These are phyloP conservation scores for Monilinia aucupariae DNA, from an alignment of 2,329 filamentous ascomycete species.

Conservation along the genomic window DNA sequence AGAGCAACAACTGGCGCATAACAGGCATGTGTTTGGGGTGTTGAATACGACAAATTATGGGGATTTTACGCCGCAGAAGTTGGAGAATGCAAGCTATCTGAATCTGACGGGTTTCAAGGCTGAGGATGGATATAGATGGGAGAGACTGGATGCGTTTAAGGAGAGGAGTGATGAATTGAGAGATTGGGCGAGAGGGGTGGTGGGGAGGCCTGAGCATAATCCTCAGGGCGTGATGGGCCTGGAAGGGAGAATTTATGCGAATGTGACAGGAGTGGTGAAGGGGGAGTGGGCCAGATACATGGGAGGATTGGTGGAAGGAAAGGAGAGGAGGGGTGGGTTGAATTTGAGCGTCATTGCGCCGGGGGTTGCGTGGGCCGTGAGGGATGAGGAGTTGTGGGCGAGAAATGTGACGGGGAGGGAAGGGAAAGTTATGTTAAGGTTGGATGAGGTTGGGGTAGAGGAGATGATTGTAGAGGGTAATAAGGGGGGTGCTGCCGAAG, in stretches of 20 bases:
- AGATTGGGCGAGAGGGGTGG: slow-evolving; percentile 44
- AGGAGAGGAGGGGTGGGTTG: slow-evolving; percentile 39
- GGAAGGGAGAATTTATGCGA: slow-evolving; percentile 31
- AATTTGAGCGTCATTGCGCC: slow-evolving; percentile 63
- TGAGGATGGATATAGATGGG: slow-evolving; percentile 73
- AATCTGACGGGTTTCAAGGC: slow-evolving; percentile 74
- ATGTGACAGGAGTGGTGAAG: slow-evolving; percentile 35
- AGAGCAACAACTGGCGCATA: slow-evolving; percentile 45
- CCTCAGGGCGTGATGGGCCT: slow-evolving; percentile 15
- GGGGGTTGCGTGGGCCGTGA: slow-evolving; percentile 56
- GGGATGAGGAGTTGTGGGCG: slow-evolving; percentile 54
- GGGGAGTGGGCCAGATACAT: slow-evolving; percentile 33
- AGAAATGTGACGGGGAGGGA: slow-evolving; percentile 73
- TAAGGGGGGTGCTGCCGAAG: slow-evolving; percentile 15
- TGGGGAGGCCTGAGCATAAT: neutral
- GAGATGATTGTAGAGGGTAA: slow-evolving; percentile 17
- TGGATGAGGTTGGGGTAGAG: slow-evolving; percentile 46
- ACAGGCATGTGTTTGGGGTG: slow-evolving; percentile 47
- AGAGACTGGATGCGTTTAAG: slow-evolving; percentile 61
- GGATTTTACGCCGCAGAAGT: slow-evolving; percentile 48
- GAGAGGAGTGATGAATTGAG: slow-evolving; percentile 59
- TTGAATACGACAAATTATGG: slow-evolving; percentile 55
- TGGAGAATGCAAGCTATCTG: slow-evolving; percentile 42
- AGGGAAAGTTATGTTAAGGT: slow-evolving; percentile 63
- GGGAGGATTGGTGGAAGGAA: slow-evolving; percentile 24